Evolutionary conservation across 202 grass and related monocot genomes (phyloP).

Genomic region (Saccharum hybrid): DNA sequence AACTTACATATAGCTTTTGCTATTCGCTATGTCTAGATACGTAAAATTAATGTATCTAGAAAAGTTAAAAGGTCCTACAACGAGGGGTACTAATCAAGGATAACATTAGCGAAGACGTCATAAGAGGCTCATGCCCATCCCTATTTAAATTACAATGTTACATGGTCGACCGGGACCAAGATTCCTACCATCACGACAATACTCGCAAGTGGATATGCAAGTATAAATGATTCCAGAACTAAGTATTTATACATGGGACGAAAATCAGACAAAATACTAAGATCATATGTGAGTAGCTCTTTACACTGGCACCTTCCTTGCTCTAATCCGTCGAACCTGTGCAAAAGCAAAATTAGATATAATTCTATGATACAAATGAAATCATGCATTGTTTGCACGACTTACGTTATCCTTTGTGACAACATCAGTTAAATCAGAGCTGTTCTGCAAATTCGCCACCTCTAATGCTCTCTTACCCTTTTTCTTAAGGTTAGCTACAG

Average conservation of each 20-base stretch:
- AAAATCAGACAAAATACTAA: slow-evolving; percentile 3
- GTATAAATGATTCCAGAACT: slow-evolving; percentile 6
- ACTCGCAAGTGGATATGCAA: slow-evolving; percentile 26
- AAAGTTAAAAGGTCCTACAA: background rate
- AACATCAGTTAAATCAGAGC: slow-evolving; percentile 44
- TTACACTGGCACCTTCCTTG: slow-evolving; percentile 50
- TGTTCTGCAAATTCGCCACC: slow-evolving; percentile 36
- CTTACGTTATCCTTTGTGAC: slow-evolving; percentile 46
- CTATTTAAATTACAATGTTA: slow-evolving; percentile 16
- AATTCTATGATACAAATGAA: slow-evolving; percentile 1
- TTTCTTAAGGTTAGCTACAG: slow-evolving; percentile 37
- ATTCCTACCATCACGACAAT: background rate
- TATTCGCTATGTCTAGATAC: too few relatives aligned
- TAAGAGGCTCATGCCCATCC: background rate
- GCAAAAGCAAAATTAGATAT: slow-evolving; percentile 10
- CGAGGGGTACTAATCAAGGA: background rate
- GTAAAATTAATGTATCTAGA: too few relatives aligned
- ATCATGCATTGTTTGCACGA: slow-evolving; percentile 11
- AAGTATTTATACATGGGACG: background rate
- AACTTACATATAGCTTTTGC: too few relatives aligned
- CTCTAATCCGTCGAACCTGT: slow-evolving; percentile 55
- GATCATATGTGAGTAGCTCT: slow-evolving; percentile 3
- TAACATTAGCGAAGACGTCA: background rate
- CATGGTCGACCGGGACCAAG: background rate
- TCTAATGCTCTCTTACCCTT: slow-evolving; percentile 56